A percentile compares a stretch with the other conserved stretches of the same genome.
Conservation (phyloP, 768 basidiomycete genomes). For the Fistulinella prunicolor region DNA sequence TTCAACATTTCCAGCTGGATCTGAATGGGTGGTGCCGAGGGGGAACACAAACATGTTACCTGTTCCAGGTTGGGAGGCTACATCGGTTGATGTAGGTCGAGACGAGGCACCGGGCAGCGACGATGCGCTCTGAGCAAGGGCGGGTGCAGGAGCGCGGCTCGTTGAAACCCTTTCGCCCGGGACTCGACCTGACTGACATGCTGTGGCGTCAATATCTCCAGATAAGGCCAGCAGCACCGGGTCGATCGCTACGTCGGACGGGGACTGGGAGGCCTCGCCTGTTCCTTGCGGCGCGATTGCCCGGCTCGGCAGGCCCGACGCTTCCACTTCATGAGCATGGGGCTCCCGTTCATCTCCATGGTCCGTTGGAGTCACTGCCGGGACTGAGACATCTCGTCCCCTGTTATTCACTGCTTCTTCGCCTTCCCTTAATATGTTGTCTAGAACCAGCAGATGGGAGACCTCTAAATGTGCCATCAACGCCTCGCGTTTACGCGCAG, state of each 20-base stretch:
- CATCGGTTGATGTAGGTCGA: neutral
- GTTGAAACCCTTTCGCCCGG: neutral
- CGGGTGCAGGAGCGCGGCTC: neutral
- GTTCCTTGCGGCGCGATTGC: neutral
- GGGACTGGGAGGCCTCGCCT: neutral
- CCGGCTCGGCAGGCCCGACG: neutral
- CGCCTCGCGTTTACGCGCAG: conserved; percentile 21
- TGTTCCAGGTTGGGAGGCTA: neutral
- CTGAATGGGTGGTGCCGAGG: neutral
- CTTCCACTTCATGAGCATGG: neutral
- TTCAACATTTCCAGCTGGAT: conserved; percentile 1
- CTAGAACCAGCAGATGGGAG: conserved; percentile 33
- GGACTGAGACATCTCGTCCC: conserved; percentile 9
- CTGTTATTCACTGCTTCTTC: conserved; percentile 19
- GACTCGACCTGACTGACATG: neutral
- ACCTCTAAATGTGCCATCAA: conserved; percentile 29
- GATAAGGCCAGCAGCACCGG: conserved; percentile 30
- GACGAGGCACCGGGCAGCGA: neutral
- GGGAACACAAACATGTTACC: neutral
- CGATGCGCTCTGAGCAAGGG: neutral
- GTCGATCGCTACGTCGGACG: conserved; percentile 27
- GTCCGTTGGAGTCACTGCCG: neutral
- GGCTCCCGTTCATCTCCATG: conserved; percentile 4
- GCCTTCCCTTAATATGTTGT: conserved; percentile 33
- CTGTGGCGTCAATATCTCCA: conserved; percentile 2